A percentile compares a stretch with the other conserved stretches of the same genome.
phyloP scores from a whole-genome alignment of 208 protist genomes.

The Acanthamoeba healyi region DNA sequence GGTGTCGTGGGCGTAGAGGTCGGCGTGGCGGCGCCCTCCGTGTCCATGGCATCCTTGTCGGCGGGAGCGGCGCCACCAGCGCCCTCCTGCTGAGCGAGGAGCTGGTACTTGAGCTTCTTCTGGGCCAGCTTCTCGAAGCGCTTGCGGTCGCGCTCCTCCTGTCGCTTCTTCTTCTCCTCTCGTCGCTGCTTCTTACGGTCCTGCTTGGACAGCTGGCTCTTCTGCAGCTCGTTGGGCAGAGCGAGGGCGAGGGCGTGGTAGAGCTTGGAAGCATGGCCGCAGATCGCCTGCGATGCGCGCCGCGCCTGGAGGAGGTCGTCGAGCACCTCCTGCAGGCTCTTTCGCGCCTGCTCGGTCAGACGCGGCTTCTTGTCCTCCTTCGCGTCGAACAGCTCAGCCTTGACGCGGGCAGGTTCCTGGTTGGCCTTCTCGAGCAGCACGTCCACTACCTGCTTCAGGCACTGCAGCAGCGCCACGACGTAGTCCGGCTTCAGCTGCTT shows the following conservation, averaged over 20 bases:
- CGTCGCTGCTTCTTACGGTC: constrained; percentile 52
- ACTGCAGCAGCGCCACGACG: constrained; percentile 40
- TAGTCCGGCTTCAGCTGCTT: constrained; percentile 67
- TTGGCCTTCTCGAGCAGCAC: constrained; percentile 41
- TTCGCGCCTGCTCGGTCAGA: neutral
- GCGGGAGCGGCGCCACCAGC: neutral
- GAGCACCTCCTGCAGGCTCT: constrained; percentile 56
- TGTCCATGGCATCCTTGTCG: constrained; percentile 30
- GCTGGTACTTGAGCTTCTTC: constrained; percentile 56
- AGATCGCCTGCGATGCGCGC: constrained; percentile 14
- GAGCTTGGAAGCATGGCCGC: constrained; percentile 31
- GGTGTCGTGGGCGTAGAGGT: neutral
- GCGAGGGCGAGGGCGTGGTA: neutral
- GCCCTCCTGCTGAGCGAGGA: constrained; percentile 51
- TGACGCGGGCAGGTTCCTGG: neutral
- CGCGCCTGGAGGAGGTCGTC: neutral
- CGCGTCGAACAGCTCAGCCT: neutral
- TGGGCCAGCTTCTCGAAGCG: constrained; percentile 42
- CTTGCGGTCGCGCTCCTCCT: constrained; percentile 60
- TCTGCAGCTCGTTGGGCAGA: constrained; percentile 43
- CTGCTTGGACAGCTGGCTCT: constrained; percentile 67
- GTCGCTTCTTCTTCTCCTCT: constrained; percentile 59
- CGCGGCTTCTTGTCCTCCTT: constrained; percentile 26
- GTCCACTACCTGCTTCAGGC: constrained; percentile 59
- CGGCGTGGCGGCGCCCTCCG: neutral